Base-by-base conservation (phyloP, 441 rosid genomes). In the Theobroma grandiflorum region DNA sequence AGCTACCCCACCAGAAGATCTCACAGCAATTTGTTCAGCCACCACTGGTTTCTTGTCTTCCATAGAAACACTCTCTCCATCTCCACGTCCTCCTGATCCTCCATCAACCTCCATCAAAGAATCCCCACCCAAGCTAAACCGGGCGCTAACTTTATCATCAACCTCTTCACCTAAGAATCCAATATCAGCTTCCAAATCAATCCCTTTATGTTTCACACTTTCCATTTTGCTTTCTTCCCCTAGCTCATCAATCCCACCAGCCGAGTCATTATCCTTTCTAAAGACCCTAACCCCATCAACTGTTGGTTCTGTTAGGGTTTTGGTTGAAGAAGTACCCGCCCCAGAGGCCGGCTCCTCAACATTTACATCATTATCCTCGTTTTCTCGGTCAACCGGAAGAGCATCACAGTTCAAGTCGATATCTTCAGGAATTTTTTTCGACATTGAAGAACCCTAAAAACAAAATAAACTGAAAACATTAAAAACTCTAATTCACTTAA, bases 331-430 rank as follows among this genome's bases (percentile, higher is more conserved):
- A 53, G 16, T 78, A 11, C 73, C 81, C 9, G 64, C 77, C 4
- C 53, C 61, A 49, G 59, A 49, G 42, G 73, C 76, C n/a, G 72
- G 3, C 6, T 70, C 62, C 22, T 18, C 76, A 57, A 63, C 66
- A 80, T 72, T 75, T 80, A 78, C 72, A 74, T 33, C 72, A 69
- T 37, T 31, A 74, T 22, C 83, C 67, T 61, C 85, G 40, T 83
- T 79, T 67, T 66, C 89, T 55, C 59, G 81, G 45, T 81, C 87
- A 57, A 55, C 59, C 40, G 69, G 74, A 81, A 72, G 79, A 31
- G 82, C 88, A 42, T 87, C 93, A 58, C 87, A 82, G 37, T 85
- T 84, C 15, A 88, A 84, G 68, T 84, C 85, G 78, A 85, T 78
- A 64, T 11, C 58, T 66, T 86, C 87, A 43, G 62, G 81, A 63